A percentile compares a stretch with the other conserved stretches of the same genome.
Evolutionary conservation across 768 basidiomycete genomes (phyloP).

Genomic region (Sporobolomyces phaffii): DNA sequence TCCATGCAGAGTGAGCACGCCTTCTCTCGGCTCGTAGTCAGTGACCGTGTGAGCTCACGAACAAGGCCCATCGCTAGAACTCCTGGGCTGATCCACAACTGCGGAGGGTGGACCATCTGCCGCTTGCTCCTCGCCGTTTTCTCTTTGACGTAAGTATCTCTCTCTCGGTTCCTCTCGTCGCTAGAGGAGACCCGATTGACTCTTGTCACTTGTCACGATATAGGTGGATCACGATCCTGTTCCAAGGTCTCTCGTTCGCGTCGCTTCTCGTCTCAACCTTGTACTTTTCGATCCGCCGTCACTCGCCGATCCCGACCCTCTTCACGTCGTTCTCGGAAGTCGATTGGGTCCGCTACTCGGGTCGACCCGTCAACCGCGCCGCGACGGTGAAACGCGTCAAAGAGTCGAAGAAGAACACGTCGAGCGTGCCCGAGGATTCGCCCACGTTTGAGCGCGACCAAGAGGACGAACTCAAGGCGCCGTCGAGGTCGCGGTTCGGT

Average conservation of each 20-base stretch:
- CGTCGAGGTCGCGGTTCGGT: background rate
- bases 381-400: slow-evolving; percentile 11
- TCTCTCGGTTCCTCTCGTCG: too few relatives aligned
- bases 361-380: slow-evolving; percentile 27
- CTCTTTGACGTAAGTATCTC: slow-evolving; percentile 13
- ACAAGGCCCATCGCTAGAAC: slow-evolving; percentile 1
- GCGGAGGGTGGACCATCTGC: slow-evolving; percentile 28
- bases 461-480: slow-evolving; percentile 2
- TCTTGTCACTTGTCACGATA: too few relatives aligned
- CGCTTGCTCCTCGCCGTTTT: slow-evolving; percentile 24
- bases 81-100: slow-evolving; percentile 28
- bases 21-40: background rate
- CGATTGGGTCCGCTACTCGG: slow-evolving; percentile 31
- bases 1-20: slow-evolving; percentile 31
- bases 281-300: slow-evolving; percentile 30
- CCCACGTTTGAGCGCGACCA: background rate
- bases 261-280: slow-evolving; percentile 23
- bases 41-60: background rate
- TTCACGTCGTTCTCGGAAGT: slow-evolving; percentile 22
- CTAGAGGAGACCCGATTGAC: too few relatives aligned
- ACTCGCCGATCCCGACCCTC: slow-evolving; percentile 21
- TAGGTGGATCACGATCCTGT: slow-evolving; percentile 31
- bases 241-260: slow-evolving; percentile 18
- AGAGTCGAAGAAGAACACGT: background rate
- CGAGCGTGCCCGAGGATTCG: background rate